These are phyloP conservation scores for Ballota nigra DNA, from an alignment of 257 asterid genomes.

Conservation along the genomic window DNA sequence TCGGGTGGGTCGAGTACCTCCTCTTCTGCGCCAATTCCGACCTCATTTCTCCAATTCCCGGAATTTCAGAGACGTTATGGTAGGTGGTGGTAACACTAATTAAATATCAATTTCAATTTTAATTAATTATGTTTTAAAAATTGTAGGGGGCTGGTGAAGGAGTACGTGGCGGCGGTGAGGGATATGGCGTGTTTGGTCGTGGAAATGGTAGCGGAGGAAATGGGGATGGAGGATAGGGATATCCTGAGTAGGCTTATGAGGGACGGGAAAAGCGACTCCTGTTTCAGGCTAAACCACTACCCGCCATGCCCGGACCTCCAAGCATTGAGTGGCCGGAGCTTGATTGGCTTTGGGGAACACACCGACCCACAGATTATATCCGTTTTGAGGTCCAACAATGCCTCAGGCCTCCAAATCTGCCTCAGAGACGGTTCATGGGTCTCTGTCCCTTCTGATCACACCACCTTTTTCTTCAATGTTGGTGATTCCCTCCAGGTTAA, in stretches of 20 bases:
- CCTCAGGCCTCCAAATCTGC: slow-evolving; percentile 45
- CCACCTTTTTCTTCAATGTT: slow-evolving; percentile 51
- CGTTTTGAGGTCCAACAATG: slow-evolving; percentile 43
- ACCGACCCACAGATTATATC: slow-evolving; percentile 61
- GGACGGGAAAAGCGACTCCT: slow-evolving; percentile 40
- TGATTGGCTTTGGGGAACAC: slow-evolving; percentile 58
- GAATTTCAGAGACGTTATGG: slow-evolving; percentile 30
- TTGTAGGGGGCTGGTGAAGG: slow-evolving; percentile 40
- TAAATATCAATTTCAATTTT: no score
- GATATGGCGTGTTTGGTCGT: slow-evolving; percentile 38
- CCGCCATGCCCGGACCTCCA: slow-evolving; percentile 47
- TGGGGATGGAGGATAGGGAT: slow-evolving; percentile 14
- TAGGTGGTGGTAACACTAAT: no score
- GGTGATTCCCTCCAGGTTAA: slow-evolving; percentile 52
- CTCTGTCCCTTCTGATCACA: slow-evolving; percentile 46
- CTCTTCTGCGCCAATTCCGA: slow-evolving; percentile 39
- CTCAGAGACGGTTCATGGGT: slow-evolving; percentile 43
- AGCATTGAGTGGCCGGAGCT: slow-evolving; percentile 34
- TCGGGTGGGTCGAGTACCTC: slow-evolving; percentile 55
- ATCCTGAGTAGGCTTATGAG: slow-evolving; percentile 31
- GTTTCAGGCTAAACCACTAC: slow-evolving; percentile 52
- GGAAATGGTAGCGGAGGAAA: slow-evolving; percentile 49
- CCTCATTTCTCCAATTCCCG: slow-evolving; percentile 23
- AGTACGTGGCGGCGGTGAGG: slow-evolving; percentile 32
- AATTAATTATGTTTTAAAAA: no score